Percentiles rank a stretch among this genome's conserved stretches.
These are phyloP conservation scores for Ehretia macrophylla DNA, from an alignment of 257 asterid species.

Conservation along the genomic window DNA sequence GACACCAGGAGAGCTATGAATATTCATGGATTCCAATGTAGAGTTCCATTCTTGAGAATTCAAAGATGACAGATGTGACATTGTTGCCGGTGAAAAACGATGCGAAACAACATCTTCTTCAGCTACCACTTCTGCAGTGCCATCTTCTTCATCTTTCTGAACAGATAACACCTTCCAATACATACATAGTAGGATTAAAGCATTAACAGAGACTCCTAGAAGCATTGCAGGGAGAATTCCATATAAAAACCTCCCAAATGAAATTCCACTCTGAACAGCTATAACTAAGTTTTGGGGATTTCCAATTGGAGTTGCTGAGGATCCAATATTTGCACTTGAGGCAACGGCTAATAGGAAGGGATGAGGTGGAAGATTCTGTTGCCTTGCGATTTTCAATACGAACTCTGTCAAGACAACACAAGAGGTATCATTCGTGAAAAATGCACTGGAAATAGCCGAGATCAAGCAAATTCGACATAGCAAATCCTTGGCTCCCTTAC, in stretches of 20 bases:
- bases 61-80: slow-evolving; percentile 53
- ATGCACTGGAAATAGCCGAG: slow-evolving; percentile 78
- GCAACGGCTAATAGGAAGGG: slow-evolving; percentile 85
- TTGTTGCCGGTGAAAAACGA: slow-evolving; percentile 73
- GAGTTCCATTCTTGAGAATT: slow-evolving; percentile 40
- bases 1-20: slow-evolving; percentile 17
- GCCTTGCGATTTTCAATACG: slow-evolving; percentile 73
- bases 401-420: slow-evolving; percentile 89
- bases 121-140: slow-evolving; percentile 37
- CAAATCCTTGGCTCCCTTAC: slow-evolving; percentile 74
- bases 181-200: slow-evolving; percentile 53
- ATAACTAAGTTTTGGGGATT: slow-evolving; percentile 93
- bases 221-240: slow-evolving; percentile 80
- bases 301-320: slow-evolving; percentile 87
- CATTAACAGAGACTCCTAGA: slow-evolving; percentile 58
- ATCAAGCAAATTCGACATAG: slow-evolving; percentile 72
- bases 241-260: slow-evolving; percentile 53
- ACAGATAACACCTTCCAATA: slow-evolving; percentile 72
- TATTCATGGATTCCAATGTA: slow-evolving; percentile 18
- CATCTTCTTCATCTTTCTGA: slow-evolving; percentile 65
- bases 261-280: slow-evolving; percentile 64
- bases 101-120: slow-evolving; percentile 59
- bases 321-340: slow-evolving; percentile 88
- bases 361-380: slow-evolving; percentile 86
- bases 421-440: slow-evolving; percentile 86